These are phyloP conservation scores for Beauveria asiatica DNA, from an alignment of 2,329 filamentous ascomycete species.

Conservation along the genomic window DNA sequence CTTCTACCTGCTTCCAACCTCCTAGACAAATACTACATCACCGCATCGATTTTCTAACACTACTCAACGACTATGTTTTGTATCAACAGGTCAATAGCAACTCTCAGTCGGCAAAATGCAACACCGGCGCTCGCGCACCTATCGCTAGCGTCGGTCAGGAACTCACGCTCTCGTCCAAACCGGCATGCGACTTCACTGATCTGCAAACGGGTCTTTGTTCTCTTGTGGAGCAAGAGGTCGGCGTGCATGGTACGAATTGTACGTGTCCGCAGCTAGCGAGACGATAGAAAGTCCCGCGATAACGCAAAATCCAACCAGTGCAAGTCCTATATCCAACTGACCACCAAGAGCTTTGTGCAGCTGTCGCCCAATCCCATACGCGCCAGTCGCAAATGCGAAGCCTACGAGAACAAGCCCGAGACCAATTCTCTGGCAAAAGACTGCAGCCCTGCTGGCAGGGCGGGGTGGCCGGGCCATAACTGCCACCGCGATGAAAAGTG, in stretches of 20 bases:
- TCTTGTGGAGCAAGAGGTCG: background rate
- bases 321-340: background rate
- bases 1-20: no score
- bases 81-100: no score
- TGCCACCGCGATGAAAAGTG: background rate
- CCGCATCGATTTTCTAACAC: no score
- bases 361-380: background rate
- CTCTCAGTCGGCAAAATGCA: no score
- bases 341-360: background rate
- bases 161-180: no score
- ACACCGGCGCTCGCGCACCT: no score
- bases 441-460: background rate
- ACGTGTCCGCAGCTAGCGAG: background rate
- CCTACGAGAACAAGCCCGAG: background rate
- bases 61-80: no score
- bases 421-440: background rate
- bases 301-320: background rate
- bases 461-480: background rate
- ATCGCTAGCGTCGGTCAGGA: no score
- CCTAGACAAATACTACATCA: no score
- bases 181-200: background rate
- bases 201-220: background rate
- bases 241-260: background rate
- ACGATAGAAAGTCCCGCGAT: background rate
- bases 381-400: background rate